Evolutionary conservation across 805 yeast species (phyloP), one percentile per base, ranked within the genome.

Genomic region (Wickerhamiella vanderwaltii): DNA sequence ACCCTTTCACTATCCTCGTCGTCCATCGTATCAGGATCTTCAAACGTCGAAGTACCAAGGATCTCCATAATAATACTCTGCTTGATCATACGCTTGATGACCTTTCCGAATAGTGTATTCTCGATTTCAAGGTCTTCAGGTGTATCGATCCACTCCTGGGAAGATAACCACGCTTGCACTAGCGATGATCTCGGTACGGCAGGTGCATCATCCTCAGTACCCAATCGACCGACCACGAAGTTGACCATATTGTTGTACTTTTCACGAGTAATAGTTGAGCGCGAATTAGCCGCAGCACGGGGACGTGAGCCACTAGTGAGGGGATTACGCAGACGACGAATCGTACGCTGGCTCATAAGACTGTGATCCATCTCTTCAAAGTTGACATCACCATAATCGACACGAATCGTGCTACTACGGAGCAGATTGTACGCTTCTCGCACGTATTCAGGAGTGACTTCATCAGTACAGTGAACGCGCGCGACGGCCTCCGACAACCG

Each of bases 401-500:
- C 96, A 47, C 91, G 75, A 52, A 91, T 85, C 47, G 88, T 87
- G 29, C 95, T 82, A 62, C 85, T 94, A 58, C 91, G 75, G 52
- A 91, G 67, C 48, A 91, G 65, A 54, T 81, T 88, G 59, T 81
- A 86, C 0, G 98, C 98, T 58, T 91, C 97, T 2, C 87, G 80
- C 34, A 88, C 97, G 59, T 85, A 83, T 26, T 71, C 69, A 6
- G 88, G 83, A 0, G 88, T 76, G 41, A 86, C 79, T 48, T 77
- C 86, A 48, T 83, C 91, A 15, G 87, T 82, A 62, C 97, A 87
- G 61, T 88, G 91, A 20, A 97, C 96, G 50, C 95, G 72, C 1
- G 98, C 97, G 61, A 91, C 87, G 1, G 95, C 97, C 59, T 91
- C 98, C 3, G 91, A 77, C 45, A 91, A 69, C 57, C 98, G 73